Evolutionary conservation across 2,329 filamentous ascomycete genomes (phyloP).

Genomic region (Colletotrichum lupini): DNA sequence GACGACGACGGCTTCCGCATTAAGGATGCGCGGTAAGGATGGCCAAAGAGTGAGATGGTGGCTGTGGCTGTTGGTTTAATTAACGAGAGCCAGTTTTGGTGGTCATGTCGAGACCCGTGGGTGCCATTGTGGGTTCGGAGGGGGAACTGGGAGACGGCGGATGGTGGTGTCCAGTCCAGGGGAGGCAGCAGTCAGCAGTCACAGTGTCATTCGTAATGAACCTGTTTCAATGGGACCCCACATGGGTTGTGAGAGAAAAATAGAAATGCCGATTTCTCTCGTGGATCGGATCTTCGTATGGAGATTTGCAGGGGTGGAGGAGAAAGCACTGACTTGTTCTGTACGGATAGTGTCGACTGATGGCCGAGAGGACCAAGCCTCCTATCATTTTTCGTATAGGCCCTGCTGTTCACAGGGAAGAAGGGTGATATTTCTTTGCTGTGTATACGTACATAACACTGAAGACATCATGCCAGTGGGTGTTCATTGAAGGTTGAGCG

Average conservation of each 20-base stretch:
- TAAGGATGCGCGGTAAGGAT: neutral
- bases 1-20: constrained; percentile 14
- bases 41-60: neutral
- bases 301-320: constrained; percentile 13
- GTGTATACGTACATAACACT: no score
- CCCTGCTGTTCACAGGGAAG: neutral
- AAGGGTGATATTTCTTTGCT: neutral
- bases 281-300: constrained; percentile 32
- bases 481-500: neutral
- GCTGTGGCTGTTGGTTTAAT: constrained; percentile 28
- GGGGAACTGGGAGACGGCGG: neutral
- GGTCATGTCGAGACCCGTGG: neutral
- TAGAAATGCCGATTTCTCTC: constrained; percentile 32
- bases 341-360: neutral
- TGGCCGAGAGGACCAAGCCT: constrained; percentile 11
- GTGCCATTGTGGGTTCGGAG: neutral
- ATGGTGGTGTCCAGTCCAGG: constrained; percentile 9
- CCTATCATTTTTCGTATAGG: constrained; percentile 1
- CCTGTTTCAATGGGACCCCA: constrained; percentile 34
- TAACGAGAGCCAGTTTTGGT: constrained; percentile 15
- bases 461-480: neutral
- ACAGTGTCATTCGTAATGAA: constrained; percentile 34
- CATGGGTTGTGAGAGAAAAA: constrained; percentile 29
- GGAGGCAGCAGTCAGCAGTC: neutral
- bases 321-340: neutral